Evolutionary conservation across 306 rosid genomes (phyloP), one percentile per base, ranked within the genome.

Genomic region (Carpinus fangiana): DNA sequence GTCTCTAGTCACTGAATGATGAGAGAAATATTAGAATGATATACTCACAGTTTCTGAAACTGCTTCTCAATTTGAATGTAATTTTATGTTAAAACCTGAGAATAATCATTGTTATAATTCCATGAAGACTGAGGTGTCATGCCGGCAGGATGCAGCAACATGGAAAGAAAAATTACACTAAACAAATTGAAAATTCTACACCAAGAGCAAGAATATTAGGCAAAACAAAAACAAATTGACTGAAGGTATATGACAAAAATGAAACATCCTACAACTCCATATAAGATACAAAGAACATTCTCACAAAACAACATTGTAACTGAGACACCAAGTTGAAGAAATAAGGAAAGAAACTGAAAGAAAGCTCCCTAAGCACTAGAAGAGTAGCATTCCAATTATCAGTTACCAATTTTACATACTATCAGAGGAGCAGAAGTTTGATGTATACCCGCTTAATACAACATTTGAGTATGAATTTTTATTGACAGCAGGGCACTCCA

Each of bases 1-100:
- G 36, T 65, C 72, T 47, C 52, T 57, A 59, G 60, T 66, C 53
- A 52, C 62, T 74, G 74, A 78, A 73, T 74, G 41, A 60, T 74
- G 56, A 80, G n/a, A 56, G 73, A 41, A 76, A n/a, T 31, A 68
- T 65, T 57, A 72, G 80, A 48, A 55, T 45, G 76, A 79, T 77
- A 73, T 74, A 85, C 99, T 91, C 87, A 96, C 99, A 89, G 84
- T 57, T 87, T 93, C 64, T 89, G 96, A 67, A 91, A 81, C 85
- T 90, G 91, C 88, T 89, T 91, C 79, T 91, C 92, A 67, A 87
- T 77, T 62, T 79, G 90, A 50, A 59, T 12, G 73, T 91, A 66
- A 85, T 80, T 84, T 75, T 90, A 82, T 74, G 86, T 79, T 66
- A 80, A 75, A 57, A 38, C 86, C 73, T 12, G 79, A 46, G 85